Conservation (phyloP, 495 filamentous ascomycete species). For the Trichoderma erinaceum region DNA sequence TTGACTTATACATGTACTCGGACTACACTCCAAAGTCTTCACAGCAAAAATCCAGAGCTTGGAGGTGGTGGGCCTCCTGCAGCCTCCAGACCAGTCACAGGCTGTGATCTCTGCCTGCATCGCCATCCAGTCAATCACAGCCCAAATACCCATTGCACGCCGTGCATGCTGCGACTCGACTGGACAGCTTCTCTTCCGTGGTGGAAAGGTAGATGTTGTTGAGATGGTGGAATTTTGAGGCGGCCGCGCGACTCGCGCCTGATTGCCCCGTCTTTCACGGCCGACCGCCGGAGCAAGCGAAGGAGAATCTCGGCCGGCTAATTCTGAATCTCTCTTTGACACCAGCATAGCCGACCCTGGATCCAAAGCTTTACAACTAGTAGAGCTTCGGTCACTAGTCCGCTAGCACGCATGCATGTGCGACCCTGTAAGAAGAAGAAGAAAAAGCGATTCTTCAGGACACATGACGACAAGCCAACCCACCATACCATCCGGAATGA, state of each 20-base stretch:
- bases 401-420: constrained; percentile 4
- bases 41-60: neutral
- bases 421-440: neutral
- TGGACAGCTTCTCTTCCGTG: neutral
- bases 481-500: neutral
- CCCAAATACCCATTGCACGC: neutral
- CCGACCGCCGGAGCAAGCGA: constrained; percentile 7
- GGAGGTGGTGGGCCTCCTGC: neutral
- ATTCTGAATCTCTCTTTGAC: neutral
- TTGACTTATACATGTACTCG: too few relatives aligned
- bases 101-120: neutral
- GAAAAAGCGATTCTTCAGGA: neutral
- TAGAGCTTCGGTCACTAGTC: neutral
- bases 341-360: neutral
- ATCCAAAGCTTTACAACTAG: neutral
- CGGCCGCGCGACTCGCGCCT: constrained; percentile 6
- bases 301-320: constrained; percentile 13
- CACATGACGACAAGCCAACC: constrained; percentile 8
- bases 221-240: neutral
- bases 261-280: neutral
- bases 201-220: neutral
- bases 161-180: constrained; percentile 1
- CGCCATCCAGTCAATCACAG: neutral
- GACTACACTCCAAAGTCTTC: too few relatives aligned
- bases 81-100: neutral